Conservation (phyloP, 345 rosid genomes). For the Erysimum cheiranthoides region DNA sequence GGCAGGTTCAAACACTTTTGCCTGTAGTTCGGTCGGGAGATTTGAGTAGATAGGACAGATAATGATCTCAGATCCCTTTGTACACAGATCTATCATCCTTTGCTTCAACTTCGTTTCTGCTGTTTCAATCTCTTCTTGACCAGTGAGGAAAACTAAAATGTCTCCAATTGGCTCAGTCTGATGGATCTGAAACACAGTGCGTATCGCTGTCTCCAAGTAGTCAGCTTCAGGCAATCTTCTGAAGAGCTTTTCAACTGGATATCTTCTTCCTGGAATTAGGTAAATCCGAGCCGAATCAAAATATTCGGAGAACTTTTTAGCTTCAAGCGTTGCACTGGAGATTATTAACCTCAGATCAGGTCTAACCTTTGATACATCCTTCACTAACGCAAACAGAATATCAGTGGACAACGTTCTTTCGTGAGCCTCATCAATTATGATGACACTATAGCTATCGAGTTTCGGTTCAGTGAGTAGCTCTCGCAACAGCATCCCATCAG, state of each 20-base stretch:
- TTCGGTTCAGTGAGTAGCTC: constrained; percentile 91
- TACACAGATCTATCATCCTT: constrained; percentile 74
- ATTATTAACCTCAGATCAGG: constrained; percentile 82
- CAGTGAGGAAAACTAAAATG: constrained; percentile 84
- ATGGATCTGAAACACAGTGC: constrained; percentile 85
- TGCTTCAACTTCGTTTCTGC: constrained; percentile 79
- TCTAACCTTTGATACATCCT: constrained; percentile 78
- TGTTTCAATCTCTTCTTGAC: constrained; percentile 97
- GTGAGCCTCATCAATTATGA: constrained; percentile 96
- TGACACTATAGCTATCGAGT: constrained; percentile 80
- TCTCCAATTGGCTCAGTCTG: constrained; percentile 76
- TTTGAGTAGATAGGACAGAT: constrained; percentile 93
- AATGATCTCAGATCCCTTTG: constrained; percentile 80
- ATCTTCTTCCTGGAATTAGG: constrained; percentile 90
- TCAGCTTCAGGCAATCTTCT: constrained; percentile 81
- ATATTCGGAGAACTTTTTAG: constrained; percentile 91
- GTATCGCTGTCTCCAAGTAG: constrained; percentile 82
- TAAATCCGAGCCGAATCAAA: constrained; percentile 88
- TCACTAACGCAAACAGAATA: constrained; percentile 50
- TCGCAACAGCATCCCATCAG: constrained; percentile 94
- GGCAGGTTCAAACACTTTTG: constrained; percentile 90
- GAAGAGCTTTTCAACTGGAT: constrained; percentile 83
- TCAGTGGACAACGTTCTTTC: constrained; percentile 96
- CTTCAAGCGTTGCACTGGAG: constrained; percentile 96
- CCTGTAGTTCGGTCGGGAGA: constrained; percentile 89